phyloP scores from a whole-genome alignment of 1,284 basidiomycete genomes.

The Ceraceosorus bombacis region DNA sequence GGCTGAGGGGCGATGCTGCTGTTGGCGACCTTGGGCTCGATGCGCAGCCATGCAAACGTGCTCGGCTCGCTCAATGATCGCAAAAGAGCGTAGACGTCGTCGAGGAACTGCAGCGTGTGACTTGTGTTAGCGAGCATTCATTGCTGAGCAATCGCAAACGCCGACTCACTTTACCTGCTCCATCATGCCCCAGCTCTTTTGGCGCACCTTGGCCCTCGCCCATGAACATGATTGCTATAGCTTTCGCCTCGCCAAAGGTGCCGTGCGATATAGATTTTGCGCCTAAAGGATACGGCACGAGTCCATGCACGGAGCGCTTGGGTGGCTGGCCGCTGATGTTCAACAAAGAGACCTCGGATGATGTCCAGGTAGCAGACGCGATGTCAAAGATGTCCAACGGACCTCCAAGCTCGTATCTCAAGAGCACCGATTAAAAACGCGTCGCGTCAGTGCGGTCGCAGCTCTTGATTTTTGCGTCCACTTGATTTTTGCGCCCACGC shows the following conservation, averaged over 20 bases:
- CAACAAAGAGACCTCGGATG: conserved; percentile 6
- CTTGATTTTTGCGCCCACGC: not conserved
- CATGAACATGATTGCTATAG: conserved; percentile 44
- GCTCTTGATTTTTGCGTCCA: not conserved
- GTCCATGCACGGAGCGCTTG: conserved; percentile 15
- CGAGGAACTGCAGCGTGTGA: conserved; percentile 11
- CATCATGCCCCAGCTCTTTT: conserved; percentile 45
- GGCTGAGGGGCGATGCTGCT: conserved; percentile 3
- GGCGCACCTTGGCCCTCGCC: conserved; percentile 47
- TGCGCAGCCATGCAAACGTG: not conserved
- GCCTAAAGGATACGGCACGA: conserved; percentile 14
- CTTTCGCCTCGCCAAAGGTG: conserved; percentile 45
- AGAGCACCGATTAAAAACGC: not conserved
- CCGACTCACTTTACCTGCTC: conserved; percentile 36
- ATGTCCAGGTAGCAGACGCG: conserved; percentile 5
- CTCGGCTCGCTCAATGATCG: not conserved
- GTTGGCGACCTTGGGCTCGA: not conserved
- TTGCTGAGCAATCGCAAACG: too few relatives aligned
- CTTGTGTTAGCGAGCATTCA: conserved; percentile 1
- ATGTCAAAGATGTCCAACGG: conserved; percentile 43
- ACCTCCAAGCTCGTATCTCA: conserved; percentile 40
- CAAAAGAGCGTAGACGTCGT: conserved; percentile 12
- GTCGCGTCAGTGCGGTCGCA: too few relatives aligned
- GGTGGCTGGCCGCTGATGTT: conserved; percentile 9
- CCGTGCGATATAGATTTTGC: conserved; percentile 33